Conservation (phyloP, 2,329 filamentous ascomycete genomes). For the Trichoderma simmonsii region DNA sequence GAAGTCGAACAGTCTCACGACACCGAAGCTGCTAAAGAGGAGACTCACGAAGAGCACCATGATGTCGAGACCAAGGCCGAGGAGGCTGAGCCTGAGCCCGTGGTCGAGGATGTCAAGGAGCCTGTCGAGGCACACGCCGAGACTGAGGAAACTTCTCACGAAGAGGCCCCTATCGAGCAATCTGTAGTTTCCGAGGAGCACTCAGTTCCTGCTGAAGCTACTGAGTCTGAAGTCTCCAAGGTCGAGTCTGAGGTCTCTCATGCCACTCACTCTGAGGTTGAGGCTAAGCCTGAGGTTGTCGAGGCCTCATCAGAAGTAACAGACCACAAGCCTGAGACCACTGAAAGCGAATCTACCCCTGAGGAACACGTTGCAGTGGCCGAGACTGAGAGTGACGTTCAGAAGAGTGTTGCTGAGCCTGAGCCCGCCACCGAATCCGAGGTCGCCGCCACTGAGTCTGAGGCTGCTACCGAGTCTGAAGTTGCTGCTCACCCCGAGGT, state of each 20-base stretch:
- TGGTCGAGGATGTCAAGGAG: background rate
- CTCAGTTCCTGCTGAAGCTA: background rate
- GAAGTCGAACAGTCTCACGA: background rate
- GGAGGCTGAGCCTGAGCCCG: background rate
- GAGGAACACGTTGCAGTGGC: constrained; percentile 4
- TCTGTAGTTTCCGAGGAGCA: constrained; percentile 6
- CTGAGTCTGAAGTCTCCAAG: constrained; percentile 3
- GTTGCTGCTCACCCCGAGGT: constrained; percentile 1
- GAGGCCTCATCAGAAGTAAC: constrained; percentile 22
- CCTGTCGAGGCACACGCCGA: background rate
- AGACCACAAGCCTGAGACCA: constrained; percentile 18
- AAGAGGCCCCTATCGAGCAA: background rate
- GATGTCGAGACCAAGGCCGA: background rate
- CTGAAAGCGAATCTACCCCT: background rate
- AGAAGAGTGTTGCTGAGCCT: constrained; percentile 1
- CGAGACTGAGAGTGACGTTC: constrained; percentile 3
- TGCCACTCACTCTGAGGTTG: constrained; percentile 20
- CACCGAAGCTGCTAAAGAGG: background rate
- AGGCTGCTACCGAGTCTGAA: constrained; percentile 17
- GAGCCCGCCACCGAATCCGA: background rate
- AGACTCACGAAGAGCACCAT: constrained; percentile 1
- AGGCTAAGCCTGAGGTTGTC: background rate
- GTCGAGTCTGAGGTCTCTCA: constrained; percentile 11
- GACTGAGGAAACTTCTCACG: background rate
- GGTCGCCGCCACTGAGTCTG: background rate